Evolutionary conservation across 1,284 basidiomycete genomes (phyloP), one percentile per base, ranked within the genome.

Genomic region (Butyriboletus appendiculatus): DNA sequence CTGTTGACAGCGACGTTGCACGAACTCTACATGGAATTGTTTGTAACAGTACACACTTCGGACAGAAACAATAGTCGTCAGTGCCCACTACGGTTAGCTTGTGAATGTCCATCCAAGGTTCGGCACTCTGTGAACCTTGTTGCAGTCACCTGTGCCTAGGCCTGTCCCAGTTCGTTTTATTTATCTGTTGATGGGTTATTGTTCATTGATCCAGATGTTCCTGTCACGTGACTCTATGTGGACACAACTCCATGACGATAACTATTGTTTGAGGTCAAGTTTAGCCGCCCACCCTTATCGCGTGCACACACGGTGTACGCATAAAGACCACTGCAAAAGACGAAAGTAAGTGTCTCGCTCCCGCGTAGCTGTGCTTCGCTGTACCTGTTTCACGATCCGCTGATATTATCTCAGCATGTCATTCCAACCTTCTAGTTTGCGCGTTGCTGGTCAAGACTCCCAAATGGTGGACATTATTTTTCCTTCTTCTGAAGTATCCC

Each of bases 331-430:
- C 38, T 34, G 48, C 33, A 16, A 53, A 41, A 22, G 45, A 39
- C 24, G 24, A 20, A 24, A 45, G 20, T 35, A 40, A 45, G 22
- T 10, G 37, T 46, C 32, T 41, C 50, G 24, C 43, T 35, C 58
- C 48, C 45, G 66, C 64, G 59, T 58, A 70, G 62, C 64, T 60
- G 64, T 52, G 64, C 68, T 72, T 44, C 62, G 54, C 67, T 49
- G 60, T 57, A 52, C 42, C 41, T 50, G 48, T 58, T 53, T 54
- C 50, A 45, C 45, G 39, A 39, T 49, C 41, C n/a, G 16, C 52
- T 40, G 48, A 37, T 44, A 33, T 50, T 62, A 43, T 52, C 45
- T 45, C 47, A 48, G 18, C 43, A 67, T 72, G 63, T 18, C 58
- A 30, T 57, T 59, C 48, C 62, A 49, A 50, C 20, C 44, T 45